A percentile compares a stretch with the other conserved stretches of the same genome.
These are phyloP conservation scores for Lagenidium giganteum DNA, from an alignment of 352 stramenopile genomes.

Conservation along the genomic window DNA sequence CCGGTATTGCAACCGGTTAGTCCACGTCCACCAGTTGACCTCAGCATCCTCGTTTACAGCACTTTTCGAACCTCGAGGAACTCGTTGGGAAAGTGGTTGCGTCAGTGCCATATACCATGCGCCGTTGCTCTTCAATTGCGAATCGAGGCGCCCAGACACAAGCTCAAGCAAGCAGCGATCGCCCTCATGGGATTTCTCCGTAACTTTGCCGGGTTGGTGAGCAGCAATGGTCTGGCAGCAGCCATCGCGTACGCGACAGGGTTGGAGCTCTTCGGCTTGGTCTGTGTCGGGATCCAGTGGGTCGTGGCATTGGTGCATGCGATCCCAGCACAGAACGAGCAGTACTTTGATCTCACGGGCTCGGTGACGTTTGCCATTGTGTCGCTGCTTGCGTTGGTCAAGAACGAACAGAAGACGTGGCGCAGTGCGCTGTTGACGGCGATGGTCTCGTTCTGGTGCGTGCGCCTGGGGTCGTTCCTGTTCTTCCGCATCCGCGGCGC, in stretches of 20 bases:
- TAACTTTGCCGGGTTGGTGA: conserved; percentile 28
- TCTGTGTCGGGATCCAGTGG: conserved; percentile 62
- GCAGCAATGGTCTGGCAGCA: conserved; percentile 30
- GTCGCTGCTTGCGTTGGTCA: conserved; percentile 36
- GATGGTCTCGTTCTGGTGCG: conserved; percentile 76
- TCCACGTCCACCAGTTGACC: too few species aligned
- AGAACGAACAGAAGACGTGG: conserved; percentile 27
- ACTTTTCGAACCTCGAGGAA: too few species aligned
- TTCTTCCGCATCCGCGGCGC: conserved; percentile 61
- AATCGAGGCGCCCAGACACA: too few species aligned
- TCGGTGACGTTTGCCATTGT: conserved; percentile 66
- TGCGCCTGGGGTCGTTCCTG: conserved; percentile 76
- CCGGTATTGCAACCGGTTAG: too few species aligned
- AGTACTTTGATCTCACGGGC: conserved; percentile 81
- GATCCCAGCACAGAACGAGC: conserved; percentile 66
- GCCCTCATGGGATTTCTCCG: conserved; percentile 44
- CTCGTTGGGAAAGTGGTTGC: too few species aligned
- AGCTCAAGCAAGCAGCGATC: too few species aligned
- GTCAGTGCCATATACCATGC: too few species aligned
- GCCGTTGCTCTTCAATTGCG: too few species aligned
- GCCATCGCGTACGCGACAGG: conserved; percentile 25
- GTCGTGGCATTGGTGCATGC: conserved; percentile 55
- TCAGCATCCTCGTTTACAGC: too few species aligned
- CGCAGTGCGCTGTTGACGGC: conserved; percentile 47
- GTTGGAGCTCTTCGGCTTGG: conserved; percentile 40